A percentile compares a stretch with the other conserved stretches of the same genome.
These are phyloP conservation scores for Amaranthus tricolor DNA, from an alignment of 179 eudicot genomes.

Conservation along the genomic window DNA sequence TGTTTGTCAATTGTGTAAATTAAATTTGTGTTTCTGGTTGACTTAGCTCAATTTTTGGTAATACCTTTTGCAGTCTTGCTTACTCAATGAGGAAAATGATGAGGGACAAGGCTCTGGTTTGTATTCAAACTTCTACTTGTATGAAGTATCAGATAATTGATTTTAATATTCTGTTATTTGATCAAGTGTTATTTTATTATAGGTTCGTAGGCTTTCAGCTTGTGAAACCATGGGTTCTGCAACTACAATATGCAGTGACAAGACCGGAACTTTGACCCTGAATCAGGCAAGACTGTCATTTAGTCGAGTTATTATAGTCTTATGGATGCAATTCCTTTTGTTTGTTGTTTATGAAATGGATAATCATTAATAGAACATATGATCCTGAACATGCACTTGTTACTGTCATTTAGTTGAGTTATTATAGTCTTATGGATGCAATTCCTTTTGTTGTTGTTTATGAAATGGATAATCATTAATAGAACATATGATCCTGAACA, in stretches of 20 bases:
- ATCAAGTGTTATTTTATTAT: constrained; percentile 18
- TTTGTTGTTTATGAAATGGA: background rate
- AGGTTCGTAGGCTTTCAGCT: constrained; percentile 94
- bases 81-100: constrained; percentile 99
- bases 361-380: background rate
- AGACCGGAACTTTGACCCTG: constrained; percentile 83
- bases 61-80: constrained; percentile 62
- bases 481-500: background rate
- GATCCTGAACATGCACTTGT: background rate
- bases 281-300: constrained; percentile 43
- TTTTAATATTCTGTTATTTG: background rate
- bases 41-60: background rate
- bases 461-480: too few relatives aligned
- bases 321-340: background rate
- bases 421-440: background rate
- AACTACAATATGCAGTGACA: constrained; percentile 95
- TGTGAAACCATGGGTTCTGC: constrained; percentile 99
- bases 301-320: background rate
- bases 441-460: background rate
- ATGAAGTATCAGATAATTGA: background rate
- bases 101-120: constrained; percentile 93
- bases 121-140: constrained; percentile 19
- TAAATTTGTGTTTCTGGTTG: too few relatives aligned
- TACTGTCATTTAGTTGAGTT: background rate
- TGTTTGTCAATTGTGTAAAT: too few relatives aligned